Conservation (phyloP, 208 protist genomes). For the Wallacemonas sp. region DNA sequence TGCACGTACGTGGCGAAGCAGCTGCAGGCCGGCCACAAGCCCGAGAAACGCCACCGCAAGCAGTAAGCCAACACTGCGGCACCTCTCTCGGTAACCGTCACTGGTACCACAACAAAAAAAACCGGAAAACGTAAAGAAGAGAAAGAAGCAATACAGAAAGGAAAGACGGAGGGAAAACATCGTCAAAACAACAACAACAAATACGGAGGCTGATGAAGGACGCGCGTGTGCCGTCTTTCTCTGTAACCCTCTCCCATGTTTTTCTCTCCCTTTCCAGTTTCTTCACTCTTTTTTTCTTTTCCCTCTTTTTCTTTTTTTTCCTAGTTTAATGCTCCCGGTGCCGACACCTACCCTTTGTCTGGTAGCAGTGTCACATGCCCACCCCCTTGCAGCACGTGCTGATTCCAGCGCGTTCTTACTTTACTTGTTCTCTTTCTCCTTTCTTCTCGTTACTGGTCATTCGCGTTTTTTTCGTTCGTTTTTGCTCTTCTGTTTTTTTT, state of each 20-base stretch:
- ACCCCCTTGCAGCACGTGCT: background rate
- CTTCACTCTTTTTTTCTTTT: conserved; percentile 19
- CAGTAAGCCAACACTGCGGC: no score
- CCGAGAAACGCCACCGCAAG: background rate
- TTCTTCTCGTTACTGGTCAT: no score
- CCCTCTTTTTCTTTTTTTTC: background rate
- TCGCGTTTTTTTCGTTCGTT: no score
- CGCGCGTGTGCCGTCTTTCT: no score
- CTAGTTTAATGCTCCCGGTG: conserved; percentile 6
- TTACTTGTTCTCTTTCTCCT: no score
- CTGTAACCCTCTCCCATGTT: no score
- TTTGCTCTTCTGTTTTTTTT: no score
- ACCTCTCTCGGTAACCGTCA: no score
- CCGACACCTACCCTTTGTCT: background rate
- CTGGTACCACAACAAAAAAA: background rate
- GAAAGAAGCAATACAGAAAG: background rate
- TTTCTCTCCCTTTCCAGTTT: background rate
- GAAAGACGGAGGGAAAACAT: no score
- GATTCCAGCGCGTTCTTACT: no score
- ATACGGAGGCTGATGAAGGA: no score
- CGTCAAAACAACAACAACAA: no score
- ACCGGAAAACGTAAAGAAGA: background rate
- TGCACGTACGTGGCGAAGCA: conserved; percentile 13
- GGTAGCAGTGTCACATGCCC: background rate
- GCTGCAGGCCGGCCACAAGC: conserved; percentile 12